phyloP scores from a whole-genome alignment of 192 early-diverging fungal genomes.

The Geranomyces michiganensis region DNA sequence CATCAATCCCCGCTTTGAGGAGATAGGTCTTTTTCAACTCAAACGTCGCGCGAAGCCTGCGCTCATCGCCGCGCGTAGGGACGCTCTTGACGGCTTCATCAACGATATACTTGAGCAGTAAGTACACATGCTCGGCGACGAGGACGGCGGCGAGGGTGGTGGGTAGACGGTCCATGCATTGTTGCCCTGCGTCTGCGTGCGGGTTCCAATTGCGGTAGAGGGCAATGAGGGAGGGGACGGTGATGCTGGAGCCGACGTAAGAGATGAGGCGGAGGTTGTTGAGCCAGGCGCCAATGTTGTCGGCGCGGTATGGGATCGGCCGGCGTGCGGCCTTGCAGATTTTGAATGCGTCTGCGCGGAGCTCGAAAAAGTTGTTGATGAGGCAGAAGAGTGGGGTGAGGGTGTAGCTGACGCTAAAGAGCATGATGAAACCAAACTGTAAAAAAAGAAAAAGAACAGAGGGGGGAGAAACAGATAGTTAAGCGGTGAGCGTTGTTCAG shows the following conservation, averaged over 20 bases:
- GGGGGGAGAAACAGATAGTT: no score
- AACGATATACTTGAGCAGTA: conserved; percentile 29
- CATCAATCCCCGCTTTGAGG: conserved; percentile 34
- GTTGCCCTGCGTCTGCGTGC: conserved; percentile 9
- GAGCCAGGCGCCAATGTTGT: conserved; percentile 80
- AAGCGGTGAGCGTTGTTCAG: no score
- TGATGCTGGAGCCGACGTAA: conserved; percentile 31
- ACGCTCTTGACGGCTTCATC: conserved; percentile 13
- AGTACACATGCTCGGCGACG: conserved; percentile 38
- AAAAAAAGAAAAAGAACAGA: no score
- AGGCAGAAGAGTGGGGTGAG: conserved; percentile 79
- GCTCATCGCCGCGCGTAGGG: conserved; percentile 26
- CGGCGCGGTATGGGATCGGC: conserved; percentile 70
- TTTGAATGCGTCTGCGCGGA: conserved; percentile 90
- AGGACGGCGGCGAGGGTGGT: conserved; percentile 20
- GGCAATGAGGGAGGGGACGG: conserved; percentile 27
- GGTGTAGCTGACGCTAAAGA: conserved; percentile 87
- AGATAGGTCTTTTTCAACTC: conserved; percentile 33
- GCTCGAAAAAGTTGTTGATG: conserved; percentile 90
- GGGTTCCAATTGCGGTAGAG: conserved; percentile 46
- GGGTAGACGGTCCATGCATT: conserved; percentile 23
- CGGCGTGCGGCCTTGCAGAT: conserved; percentile 68
- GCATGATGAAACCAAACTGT: conserved; percentile 82
- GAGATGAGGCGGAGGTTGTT: conserved; percentile 50
- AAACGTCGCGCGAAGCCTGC: conserved; percentile 22